Evolutionary conservation across 2,329 filamentous ascomycete species (phyloP), one percentile per base, ranked within the genome.

Genomic region (Anisogramma anomala): DNA sequence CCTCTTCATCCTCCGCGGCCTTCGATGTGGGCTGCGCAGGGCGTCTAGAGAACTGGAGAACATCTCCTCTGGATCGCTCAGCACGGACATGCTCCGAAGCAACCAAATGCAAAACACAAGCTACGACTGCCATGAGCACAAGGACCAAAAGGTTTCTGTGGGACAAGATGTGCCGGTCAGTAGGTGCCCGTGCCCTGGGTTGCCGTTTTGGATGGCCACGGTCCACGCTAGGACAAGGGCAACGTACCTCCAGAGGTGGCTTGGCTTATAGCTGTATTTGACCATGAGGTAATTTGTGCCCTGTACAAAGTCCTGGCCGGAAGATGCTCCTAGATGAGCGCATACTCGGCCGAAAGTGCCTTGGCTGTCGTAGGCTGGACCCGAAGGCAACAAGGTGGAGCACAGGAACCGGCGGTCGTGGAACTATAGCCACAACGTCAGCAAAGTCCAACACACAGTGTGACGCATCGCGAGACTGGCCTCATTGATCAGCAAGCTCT

Each of bases 261-360:
- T 53, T 27, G 58, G 48, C 25, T 55, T 51, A 48, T 74, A 75
- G n/a, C 58, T 49, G 50, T 65, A 73, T 32, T 57, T 60, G 6
- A 59, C 47, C 20, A 50, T 50, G 30, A 74, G 57, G 35, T 66
- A 74, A 3, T 50, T 51, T 22, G 65, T 62, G 2, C 72, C 72
- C 10, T 56, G 51, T 7, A 76, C 65, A 14, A 54, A 51, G 1
- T 46, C 19, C 1, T 55, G 49, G 11, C 72, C 72, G 10, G 67
- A 53, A 1, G 56, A 50, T 13, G 70, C 59, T 7, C 71, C 71
- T 10, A 62, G 61, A 6, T 60, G 55, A 13, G 60, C 53, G 46
- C 71, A 76, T 15, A 67, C 56, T 41, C 59, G 55, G 48, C 62
- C 47, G 2, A 41, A 33, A 1, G 48, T 37, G 1, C 39, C 33